Conservation (phyloP, 148 eudicot species). For the Nyssa sinensis region DNA sequence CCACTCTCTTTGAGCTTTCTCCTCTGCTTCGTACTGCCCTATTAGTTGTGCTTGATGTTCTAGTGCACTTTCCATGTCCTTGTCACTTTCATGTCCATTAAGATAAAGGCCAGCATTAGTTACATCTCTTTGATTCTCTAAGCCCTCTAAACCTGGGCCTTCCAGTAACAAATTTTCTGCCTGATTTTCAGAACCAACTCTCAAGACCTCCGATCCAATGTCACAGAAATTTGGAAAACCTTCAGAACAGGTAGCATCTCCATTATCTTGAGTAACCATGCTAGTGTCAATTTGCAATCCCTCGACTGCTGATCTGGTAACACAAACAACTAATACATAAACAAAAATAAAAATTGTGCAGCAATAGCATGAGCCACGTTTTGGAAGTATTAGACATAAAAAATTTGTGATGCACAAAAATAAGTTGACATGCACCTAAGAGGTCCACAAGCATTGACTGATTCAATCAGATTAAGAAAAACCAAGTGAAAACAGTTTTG, state of each 20-base stretch:
- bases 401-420: neutral
- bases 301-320: conserved; percentile 53
- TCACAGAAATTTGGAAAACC: conserved; percentile 29
- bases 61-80: conserved; percentile 72
- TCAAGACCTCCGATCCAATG: conserved; percentile 20
- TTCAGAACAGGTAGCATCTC: conserved; percentile 24
- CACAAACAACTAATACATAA: conserved; percentile 14
- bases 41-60: conserved; percentile 72
- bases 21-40: conserved; percentile 66
- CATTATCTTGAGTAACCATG: conserved; percentile 24
- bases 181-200: conserved; percentile 24
- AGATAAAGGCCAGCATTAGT: conserved; percentile 21
- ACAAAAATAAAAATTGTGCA: neutral
- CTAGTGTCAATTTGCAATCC: conserved; percentile 37
- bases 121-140: conserved; percentile 24
- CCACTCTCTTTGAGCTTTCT: conserved; percentile 91
- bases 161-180: conserved; percentile 19
- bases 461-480: neutral
- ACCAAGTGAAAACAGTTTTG: neutral
- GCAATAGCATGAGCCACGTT: neutral
- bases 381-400: neutral
- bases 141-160: conserved; percentile 23
- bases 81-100: conserved; percentile 24
- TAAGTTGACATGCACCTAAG: neutral
- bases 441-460: neutral